Conservation (phyloP, 2,329 filamentous ascomycete species). For the Reticulascus tulasneorum region DNA sequence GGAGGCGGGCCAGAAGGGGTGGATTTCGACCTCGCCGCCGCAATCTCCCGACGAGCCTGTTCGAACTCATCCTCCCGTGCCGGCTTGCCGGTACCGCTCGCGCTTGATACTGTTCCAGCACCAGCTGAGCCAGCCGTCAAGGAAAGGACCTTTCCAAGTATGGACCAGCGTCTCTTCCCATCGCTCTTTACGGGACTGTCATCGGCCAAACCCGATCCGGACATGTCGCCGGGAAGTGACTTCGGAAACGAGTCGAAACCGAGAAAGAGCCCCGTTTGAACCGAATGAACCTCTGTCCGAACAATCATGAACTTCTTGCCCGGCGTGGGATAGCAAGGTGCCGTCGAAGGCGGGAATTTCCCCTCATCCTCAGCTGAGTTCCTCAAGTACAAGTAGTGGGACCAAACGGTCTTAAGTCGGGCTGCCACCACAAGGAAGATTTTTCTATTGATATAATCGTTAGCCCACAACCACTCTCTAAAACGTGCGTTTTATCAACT, state of each 20-base stretch:
- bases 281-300: slow-evolving; percentile 61
- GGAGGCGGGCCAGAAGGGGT: slow-evolving; percentile 19
- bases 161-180: slow-evolving; percentile 58
- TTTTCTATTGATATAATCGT: slow-evolving; percentile 41
- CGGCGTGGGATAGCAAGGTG: slow-evolving; percentile 79
- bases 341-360: slow-evolving; percentile 63
- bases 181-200: slow-evolving; percentile 28
- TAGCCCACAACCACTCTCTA: neutral
- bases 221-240: slow-evolving; percentile 9
- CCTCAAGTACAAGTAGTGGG: slow-evolving; percentile 73
- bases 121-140: slow-evolving; percentile 23
- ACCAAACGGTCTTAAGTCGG: slow-evolving; percentile 70
- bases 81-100: slow-evolving; percentile 15
- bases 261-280: slow-evolving; percentile 44
- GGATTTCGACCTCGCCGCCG: slow-evolving; percentile 35
- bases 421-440: slow-evolving; percentile 66
- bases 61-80: slow-evolving; percentile 45
- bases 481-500: slow-evolving; percentile 30
- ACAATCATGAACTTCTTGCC: slow-evolving; percentile 86
- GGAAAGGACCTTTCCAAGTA: slow-evolving; percentile 61
- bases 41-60: slow-evolving; percentile 44
- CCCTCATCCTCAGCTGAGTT: slow-evolving; percentile 57
- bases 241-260: slow-evolving; percentile 44
- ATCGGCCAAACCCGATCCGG: slow-evolving; percentile 19
- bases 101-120: slow-evolving; percentile 23